Base-by-base conservation (phyloP, 1,284 basidiomycete genomes). In the Ganoderma sinense region DNA sequence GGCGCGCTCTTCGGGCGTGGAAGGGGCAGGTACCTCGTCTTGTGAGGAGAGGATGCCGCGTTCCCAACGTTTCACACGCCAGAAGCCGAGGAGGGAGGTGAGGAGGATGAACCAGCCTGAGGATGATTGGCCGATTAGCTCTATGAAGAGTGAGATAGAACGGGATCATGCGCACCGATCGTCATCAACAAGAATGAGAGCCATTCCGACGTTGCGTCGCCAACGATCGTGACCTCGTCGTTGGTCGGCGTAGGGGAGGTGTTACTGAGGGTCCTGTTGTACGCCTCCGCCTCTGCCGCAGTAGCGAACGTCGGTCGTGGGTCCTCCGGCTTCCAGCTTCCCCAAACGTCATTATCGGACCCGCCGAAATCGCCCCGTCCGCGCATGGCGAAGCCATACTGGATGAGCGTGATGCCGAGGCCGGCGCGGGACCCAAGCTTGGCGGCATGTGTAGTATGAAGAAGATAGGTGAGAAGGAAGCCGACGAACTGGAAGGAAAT, bases 401-500 rank as follows among this genome's bases (percentile, higher is more conserved):
- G 96, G 70, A 99, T 97, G 65, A 99, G 87, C 0, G 98, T 99
- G 71, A 99, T 87, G 31, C 97, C 97, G 45, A 99, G 87, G 40
- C 97, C 97, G 1, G 97, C 97, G 59, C 97, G 92, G 53, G 96
- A 96, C 62, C 97, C 97, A 74, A 96, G 91, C 76, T 97, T 95
- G 23, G 96, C 97, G 5, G 98, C 96, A 79, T 99, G 98, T 1
- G 97, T 97, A 5, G 94, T 96, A 80, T 97, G 96, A 33, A 98
- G 87, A 68, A 98, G 91, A 80, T 96, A 98, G 10, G 97, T 97
- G 80, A 98, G 90, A 71, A 97, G 89, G 88, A 98, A 98, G 60
- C 96, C 97, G 75, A 99, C 92, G 78, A 99, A 98, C 83, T 98
- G 97, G 91, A 99, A 99, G 45, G 95, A 96, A 74, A 96, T 90